phyloP scores from a whole-genome alignment of 768 basidiomycete species.

The Collybiopsis luxurians region DNA sequence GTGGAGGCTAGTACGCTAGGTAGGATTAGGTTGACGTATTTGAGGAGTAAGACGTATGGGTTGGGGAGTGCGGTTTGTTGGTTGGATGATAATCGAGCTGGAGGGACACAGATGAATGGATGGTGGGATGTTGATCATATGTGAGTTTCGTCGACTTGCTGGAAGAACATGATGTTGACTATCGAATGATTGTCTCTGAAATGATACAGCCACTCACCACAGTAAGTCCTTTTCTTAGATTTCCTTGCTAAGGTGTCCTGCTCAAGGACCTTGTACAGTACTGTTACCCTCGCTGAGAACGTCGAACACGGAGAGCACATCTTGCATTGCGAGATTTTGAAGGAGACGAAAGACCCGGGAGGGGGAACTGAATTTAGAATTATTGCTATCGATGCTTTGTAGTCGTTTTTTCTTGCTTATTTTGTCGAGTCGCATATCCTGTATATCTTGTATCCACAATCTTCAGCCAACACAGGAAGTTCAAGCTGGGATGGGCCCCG shows the following conservation, averaged over 20 bases:
- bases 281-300: background rate
- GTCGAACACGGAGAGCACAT: background rate
- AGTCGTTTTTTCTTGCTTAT: too few relatives aligned
- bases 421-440: too few relatives aligned
- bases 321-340: background rate
- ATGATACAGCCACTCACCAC: background rate
- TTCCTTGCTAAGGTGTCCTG: background rate
- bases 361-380: constrained; percentile 5
- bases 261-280: background rate
- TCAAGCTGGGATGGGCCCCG: too few relatives aligned
- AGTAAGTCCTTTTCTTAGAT: background rate
- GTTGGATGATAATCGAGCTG: background rate
- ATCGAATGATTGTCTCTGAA: too few relatives aligned
- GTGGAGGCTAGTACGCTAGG: background rate
- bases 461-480: too few relatives aligned
- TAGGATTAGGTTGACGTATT: background rate
- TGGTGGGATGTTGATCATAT: background rate
- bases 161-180: too few relatives aligned
- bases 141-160: background rate
- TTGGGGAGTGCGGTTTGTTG: constrained; percentile 1
- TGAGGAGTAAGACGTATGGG: background rate
- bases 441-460: too few relatives aligned
- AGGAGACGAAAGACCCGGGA: background rate
- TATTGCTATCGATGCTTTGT: constrained; percentile 1
- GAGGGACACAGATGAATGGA: background rate